These are phyloP conservation scores for Coemansia biformis DNA, from an alignment of 192 early-diverging fungal genomes.

Conservation along the genomic window DNA sequence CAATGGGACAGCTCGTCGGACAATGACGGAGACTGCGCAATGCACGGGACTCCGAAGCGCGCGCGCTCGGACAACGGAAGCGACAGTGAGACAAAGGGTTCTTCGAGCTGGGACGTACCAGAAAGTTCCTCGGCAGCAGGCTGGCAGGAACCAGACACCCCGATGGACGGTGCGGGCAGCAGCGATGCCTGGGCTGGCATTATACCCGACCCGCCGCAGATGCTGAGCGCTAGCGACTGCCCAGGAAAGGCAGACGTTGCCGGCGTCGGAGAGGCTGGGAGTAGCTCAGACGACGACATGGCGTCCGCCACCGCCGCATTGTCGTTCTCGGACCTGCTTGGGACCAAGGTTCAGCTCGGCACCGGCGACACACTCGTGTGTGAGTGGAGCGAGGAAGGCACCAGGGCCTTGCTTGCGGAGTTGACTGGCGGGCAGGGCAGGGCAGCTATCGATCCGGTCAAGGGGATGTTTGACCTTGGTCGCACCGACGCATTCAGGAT, in stretches of 20 bases:
- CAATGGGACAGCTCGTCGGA: constrained; percentile 18
- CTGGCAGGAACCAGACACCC: no score
- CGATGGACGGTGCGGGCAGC: no score
- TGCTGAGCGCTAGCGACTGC: neutral
- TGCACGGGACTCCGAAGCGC: constrained; percentile 31
- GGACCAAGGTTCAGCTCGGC: constrained; percentile 13
- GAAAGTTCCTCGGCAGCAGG: no score
- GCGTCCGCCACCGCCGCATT: constrained; percentile 23
- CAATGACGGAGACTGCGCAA: constrained; percentile 1
- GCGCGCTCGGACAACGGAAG: constrained; percentile 33
- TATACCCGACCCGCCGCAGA: neutral
- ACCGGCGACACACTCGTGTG: constrained; percentile 47
- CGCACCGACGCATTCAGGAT: constrained; percentile 28
- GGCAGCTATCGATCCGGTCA: neutral
- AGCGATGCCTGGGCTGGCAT: no score
- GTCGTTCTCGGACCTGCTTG: constrained; percentile 21
- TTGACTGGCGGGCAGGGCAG: constrained; percentile 2
- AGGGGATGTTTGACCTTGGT: constrained; percentile 31
- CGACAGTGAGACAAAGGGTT: constrained; percentile 16
- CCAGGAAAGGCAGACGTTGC: neutral
- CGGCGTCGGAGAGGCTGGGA: neutral
- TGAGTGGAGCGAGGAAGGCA: constrained; percentile 34
- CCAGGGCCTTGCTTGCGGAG: constrained; percentile 19
- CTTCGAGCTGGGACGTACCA: no score
- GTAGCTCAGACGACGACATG: constrained; percentile 26